phyloP scores from a whole-genome alignment of 352 stramenopile genomes.

The Elongisporangium undulatum region DNA sequence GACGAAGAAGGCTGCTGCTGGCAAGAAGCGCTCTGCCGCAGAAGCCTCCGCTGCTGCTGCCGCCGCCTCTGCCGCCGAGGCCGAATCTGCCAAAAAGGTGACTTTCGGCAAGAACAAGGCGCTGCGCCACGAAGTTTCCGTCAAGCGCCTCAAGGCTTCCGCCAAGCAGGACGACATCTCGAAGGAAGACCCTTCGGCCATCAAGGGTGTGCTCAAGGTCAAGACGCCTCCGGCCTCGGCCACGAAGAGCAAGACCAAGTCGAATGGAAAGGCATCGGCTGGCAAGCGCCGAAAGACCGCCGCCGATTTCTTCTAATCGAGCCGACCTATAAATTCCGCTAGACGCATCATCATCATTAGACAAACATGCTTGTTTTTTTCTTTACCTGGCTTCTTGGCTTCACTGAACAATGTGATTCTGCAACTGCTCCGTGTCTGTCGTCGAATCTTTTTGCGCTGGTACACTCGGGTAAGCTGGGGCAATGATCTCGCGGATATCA shows the following conservation, averaged over 20 bases:
- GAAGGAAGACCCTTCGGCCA: slow-evolving; percentile 43
- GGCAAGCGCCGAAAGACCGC: slow-evolving; percentile 58
- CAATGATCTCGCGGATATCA: slow-evolving; percentile 17
- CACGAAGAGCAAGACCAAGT: slow-evolving; percentile 37
- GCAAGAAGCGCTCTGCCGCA: slow-evolving; percentile 67
- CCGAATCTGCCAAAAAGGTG: slow-evolving; percentile 59
- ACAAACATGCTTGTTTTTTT: neutral
- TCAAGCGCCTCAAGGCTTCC: slow-evolving; percentile 81
- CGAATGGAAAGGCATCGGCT: slow-evolving; percentile 19
- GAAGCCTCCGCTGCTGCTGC: slow-evolving; percentile 23
- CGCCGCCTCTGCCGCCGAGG: slow-evolving; percentile 25
- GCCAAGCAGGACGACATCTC: slow-evolving; percentile 49
- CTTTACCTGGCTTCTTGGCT: no score
- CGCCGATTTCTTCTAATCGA: slow-evolving; percentile 62
- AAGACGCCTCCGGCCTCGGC: slow-evolving; percentile 10
- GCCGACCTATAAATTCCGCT: neutral
- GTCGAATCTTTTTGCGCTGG: neutral
- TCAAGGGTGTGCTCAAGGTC: slow-evolving; percentile 79
- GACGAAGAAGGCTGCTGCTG: slow-evolving; percentile 45
- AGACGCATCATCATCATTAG: neutral
- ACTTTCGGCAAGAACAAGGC: slow-evolving; percentile 86
- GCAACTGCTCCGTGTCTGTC: neutral
- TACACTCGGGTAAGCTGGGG: neutral
- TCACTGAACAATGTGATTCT: no score
- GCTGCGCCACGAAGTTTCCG: slow-evolving; percentile 67